phyloP scores from a whole-genome alignment of 257 asterid genomes.

The Marsdenia floribunda region DNA sequence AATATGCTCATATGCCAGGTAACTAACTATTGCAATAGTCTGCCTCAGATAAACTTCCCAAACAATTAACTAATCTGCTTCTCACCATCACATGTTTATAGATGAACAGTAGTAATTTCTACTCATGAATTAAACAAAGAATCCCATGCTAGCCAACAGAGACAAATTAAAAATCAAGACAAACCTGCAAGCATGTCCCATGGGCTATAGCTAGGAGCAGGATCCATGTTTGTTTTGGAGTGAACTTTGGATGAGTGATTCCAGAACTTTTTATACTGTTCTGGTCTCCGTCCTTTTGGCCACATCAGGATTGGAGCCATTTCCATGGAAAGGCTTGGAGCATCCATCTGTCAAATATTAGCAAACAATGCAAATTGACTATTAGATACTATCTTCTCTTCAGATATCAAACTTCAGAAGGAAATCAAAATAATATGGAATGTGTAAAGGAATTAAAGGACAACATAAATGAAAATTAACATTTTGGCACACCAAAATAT shows the following conservation, averaged over 20 bases:
- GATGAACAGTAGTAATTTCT: not conserved
- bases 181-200: conserved; percentile 72
- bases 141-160: not conserved
- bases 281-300: conserved; percentile 68
- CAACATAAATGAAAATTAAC: not conserved
- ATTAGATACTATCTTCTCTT: not conserved
- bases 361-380: conserved; percentile 10
- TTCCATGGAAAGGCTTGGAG: conserved; percentile 83
- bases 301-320: conserved; percentile 85
- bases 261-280: conserved; percentile 59
- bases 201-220: conserved; percentile 33
- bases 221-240: conserved; percentile 32
- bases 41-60: not conserved
- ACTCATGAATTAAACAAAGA: not conserved
- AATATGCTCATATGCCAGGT: not conserved
- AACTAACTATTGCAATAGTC: not conserved
- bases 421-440: not conserved
- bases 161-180: not conserved
- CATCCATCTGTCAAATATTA: conserved; percentile 66
- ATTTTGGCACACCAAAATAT: not conserved
- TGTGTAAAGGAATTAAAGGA: not conserved
- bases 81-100: not conserved
- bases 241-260: conserved; percentile 38
- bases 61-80: not conserved
- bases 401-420: not conserved